Evolutionary conservation across 2,329 filamentous ascomycete species (phyloP), one percentile per base, ranked within the genome.

Genomic region (Ambrosiella cleistominuta): DNA sequence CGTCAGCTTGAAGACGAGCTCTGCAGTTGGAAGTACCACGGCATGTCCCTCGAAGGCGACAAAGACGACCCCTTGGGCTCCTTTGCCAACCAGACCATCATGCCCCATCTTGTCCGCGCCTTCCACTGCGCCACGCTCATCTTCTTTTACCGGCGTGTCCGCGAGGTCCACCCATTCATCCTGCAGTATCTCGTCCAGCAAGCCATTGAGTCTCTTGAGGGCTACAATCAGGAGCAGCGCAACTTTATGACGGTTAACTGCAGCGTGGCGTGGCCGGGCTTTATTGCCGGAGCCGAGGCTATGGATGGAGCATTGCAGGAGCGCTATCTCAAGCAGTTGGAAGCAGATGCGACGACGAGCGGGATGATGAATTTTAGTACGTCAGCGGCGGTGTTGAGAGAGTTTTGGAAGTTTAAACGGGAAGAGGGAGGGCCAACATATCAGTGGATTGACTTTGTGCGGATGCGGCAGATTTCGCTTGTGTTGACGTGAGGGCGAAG

Each of bases 111-210:
- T 65, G 63, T 70, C 0, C 62, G 67, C 0, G 71, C 71, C 7
- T 70, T 75, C 58, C 70, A 72, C 7, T 67, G 72, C 39, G 71
- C 72, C 0, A 61, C 74, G 9, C 64, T 70, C 3, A 73, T 75
- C 2, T 74, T 72, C 62, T 75, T 75, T 53, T 73, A 75, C 61
- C 67, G 72, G 1, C 65, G 71, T 3, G 69, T 75, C 35, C 57
- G 57, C 11, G 39, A 54, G 12, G 49, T 61, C 7, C 39, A 61
- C 39, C 60, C 60, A 3, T 54, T 61, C 12, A 45, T 61, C 1
- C 54, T 61, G 7, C 60, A 61, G 40, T 47, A 52, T 6, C 55
- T 57, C 15, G 53, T 58, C 1, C 49, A 59, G 11, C 44, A 47
- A 35, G 56, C 57, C 5, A 57, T 61, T n/a, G 7, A 38, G 9